Evolutionary conservation across 495 filamentous ascomycete genomes (phyloP), one percentile per base, ranked within the genome.

Genomic region (Lichina pygmaea): DNA sequence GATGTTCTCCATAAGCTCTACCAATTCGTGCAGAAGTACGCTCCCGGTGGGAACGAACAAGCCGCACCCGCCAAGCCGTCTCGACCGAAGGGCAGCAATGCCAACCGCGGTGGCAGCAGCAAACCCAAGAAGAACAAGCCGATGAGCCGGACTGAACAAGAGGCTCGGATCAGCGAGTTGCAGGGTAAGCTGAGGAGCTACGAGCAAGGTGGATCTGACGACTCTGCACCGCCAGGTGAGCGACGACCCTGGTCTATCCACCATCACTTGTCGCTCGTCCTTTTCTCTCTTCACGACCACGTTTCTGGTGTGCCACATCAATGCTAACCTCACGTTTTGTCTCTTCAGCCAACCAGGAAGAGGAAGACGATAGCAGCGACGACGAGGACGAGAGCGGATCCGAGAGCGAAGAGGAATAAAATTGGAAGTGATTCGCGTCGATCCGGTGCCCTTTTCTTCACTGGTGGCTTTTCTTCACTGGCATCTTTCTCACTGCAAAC

Each of bases 91-190:
- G 49, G 61, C 43, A 36, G 54, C 55, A 37, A 59, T 53, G 49
- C 62, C 30, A 68, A 64, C 49, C 55, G 60, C 17, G 60, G 68
- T 12, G 63, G 72, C 0, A 56, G 70, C 11, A 58, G 69, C 7
- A 82, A 81, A 60, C 70, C 78, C 12, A 93, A 92, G 66, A 97
- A 97, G 69, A 93, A 97, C 62, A 95, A 94, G 67, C 89, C 89
- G 0, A 97, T 95, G 89, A 86, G 78, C 64, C 86, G 85, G 59
- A 65, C 62, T 16, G 86, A 97, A 60, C 89, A 97, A 60, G 85
- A 94, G 55, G 73, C 76, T 8, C 78, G 77, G 52, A 92, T 97
- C 55, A 70, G 74, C 44, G 70, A 80, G 59, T 72, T 97, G 13
- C 67, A 77, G 56, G 71, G 47, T 34, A 50, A 70, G 53, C 62